Percentiles rank a stretch among this genome's conserved stretches.
Conservation (phyloP, 129 eudicot species). For the Saposhnikovia divaricata region DNA sequence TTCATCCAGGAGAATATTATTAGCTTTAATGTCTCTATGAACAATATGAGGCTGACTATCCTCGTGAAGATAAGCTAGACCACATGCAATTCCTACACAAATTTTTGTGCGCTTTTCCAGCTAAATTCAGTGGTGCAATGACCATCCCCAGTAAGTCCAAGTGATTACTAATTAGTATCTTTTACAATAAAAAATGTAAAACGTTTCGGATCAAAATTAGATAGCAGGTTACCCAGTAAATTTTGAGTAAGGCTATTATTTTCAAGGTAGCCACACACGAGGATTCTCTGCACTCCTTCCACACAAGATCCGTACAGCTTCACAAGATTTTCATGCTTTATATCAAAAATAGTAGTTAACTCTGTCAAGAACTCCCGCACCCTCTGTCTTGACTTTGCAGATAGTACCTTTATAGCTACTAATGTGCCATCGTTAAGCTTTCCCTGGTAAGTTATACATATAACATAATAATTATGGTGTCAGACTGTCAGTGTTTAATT, state of each 20-base stretch:
- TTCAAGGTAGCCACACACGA: slow-evolving; percentile 80
- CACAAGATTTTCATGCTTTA: slow-evolving; percentile 79
- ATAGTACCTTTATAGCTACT: slow-evolving; percentile 84
- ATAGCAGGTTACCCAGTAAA: slow-evolving; percentile 48
- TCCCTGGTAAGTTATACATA: slow-evolving; percentile 41
- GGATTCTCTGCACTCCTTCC: slow-evolving; percentile 56
- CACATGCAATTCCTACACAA: slow-evolving; percentile 70
- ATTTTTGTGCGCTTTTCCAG: slow-evolving; percentile 59
- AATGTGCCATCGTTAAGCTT: slow-evolving; percentile 56
- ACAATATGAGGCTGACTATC: slow-evolving; percentile 66
- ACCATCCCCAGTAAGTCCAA: slow-evolving; percentile 29
- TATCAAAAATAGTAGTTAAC: slow-evolving; percentile 49
- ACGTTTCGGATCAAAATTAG: not conserved
- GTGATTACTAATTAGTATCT: not conserved
- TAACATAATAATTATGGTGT: not conserved
- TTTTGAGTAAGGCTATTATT: slow-evolving; percentile 77
- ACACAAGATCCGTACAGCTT: slow-evolving; percentile 76
- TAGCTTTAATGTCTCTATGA: slow-evolving; percentile 85
- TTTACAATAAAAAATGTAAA: not conserved
- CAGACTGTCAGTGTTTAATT: not conserved
- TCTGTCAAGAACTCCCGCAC: slow-evolving; percentile 65
- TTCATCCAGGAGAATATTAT: slow-evolving; percentile 86
- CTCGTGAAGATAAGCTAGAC: slow-evolving; percentile 82
- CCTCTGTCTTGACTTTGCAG: slow-evolving; percentile 73
- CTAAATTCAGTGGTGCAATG: slow-evolving; percentile 34